Conservation (phyloP, 495 filamentous ascomycete species). For the Rhypophila decipiens region DNA sequence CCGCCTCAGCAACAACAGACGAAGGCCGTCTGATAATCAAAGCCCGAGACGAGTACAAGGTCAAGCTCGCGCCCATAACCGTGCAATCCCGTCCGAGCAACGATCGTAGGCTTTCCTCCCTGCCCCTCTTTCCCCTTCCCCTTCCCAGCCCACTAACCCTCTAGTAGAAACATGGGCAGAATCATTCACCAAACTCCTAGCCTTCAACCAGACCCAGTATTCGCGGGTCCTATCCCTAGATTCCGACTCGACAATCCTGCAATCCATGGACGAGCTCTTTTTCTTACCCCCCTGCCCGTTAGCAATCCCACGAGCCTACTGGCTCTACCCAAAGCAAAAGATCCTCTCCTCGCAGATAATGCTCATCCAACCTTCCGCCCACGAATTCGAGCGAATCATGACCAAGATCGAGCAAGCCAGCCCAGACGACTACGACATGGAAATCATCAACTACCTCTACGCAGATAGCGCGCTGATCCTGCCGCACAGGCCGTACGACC, state of each 20-base stretch:
- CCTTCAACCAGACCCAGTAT: conserved; percentile 65
- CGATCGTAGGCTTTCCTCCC: conserved; percentile 28
- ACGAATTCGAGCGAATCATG: conserved; percentile 48
- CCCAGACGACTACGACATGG: conserved; percentile 59
- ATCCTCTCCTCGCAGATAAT: conserved; percentile 57
- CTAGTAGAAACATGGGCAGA: conserved; percentile 50
- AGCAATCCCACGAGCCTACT: conserved; percentile 67
- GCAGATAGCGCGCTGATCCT: conserved; percentile 60
- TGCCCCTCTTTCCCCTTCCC: neutral
- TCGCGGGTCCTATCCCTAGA: conserved; percentile 63
- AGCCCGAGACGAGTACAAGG: conserved; percentile 56
- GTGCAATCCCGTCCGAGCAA: conserved; percentile 44
- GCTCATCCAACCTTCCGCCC: conserved; percentile 55
- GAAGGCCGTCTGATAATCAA: conserved; percentile 52
- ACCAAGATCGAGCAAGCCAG: conserved; percentile 35
- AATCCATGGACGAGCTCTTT: conserved; percentile 69
- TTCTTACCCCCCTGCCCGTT: conserved; percentile 54
- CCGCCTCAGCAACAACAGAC: conserved; percentile 29
- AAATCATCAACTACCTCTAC: conserved; percentile 68
- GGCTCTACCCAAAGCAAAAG: conserved; percentile 50
- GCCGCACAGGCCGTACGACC: conserved; percentile 66
- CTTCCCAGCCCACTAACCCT: neutral
- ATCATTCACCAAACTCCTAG: conserved; percentile 63
- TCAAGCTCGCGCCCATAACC: conserved; percentile 52
- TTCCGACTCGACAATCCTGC: conserved; percentile 58